Percentiles rank a stretch among this genome's conserved stretches.
Conservation (phyloP, 2,329 filamentous ascomycete genomes). For the Colletotrichum sp. region DNA sequence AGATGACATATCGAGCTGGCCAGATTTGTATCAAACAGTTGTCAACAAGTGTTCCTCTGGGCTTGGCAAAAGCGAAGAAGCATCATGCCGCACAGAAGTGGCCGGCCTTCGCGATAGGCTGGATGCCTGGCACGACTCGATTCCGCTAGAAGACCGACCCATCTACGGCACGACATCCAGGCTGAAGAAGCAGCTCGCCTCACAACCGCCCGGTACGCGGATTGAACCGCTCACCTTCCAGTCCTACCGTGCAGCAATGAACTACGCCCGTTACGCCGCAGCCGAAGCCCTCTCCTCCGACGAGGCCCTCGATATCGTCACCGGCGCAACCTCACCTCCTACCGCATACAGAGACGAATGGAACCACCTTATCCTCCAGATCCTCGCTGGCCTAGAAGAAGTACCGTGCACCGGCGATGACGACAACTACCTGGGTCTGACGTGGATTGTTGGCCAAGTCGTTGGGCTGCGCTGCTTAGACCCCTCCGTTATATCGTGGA, state of each 20-base stretch:
- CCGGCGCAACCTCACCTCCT: not conserved
- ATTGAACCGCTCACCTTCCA: not conserved
- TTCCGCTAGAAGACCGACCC: not conserved
- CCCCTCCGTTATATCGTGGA: not conserved
- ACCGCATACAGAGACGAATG: not conserved
- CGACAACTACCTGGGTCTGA: not conserved
- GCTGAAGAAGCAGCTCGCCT: rapidly evolving
- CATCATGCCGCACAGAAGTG: not conserved
- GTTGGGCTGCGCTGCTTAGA: not conserved
- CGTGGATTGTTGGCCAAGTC: not conserved
- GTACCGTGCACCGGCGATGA: not conserved
- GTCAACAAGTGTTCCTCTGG: not conserved
- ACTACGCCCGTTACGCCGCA: not conserved
- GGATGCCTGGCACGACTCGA: not conserved
- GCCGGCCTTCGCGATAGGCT: not conserved
- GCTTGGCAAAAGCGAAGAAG: not conserved
- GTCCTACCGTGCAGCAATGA: not conserved
- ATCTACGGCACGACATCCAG: not conserved
- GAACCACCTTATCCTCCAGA: not conserved
- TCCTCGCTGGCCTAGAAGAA: not conserved
- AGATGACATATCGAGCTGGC: not conserved
- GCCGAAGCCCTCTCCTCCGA: not conserved
- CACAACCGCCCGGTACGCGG: rapidly evolving
- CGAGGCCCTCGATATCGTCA: not conserved
- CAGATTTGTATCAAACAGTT: not conserved